phyloP scores from a whole-genome alignment of 1,284 basidiomycete genomes.

The Pseudozyma hubeiensis region DNA sequence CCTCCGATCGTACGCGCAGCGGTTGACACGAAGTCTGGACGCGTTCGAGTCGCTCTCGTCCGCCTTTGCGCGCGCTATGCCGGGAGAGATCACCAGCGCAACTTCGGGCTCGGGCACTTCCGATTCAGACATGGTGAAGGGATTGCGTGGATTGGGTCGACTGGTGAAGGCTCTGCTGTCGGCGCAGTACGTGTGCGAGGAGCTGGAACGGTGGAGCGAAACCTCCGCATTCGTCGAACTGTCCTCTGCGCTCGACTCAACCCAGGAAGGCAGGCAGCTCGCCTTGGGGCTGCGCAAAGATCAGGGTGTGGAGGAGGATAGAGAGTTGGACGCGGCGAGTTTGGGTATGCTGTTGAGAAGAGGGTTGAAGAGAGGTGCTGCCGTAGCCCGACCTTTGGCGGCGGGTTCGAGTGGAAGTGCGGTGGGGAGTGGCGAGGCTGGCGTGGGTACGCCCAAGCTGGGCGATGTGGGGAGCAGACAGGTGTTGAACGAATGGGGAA shows the following conservation, averaged over 20 bases:
- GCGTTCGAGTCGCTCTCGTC: slow-evolving; percentile 81
- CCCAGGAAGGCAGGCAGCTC: slow-evolving; percentile 36
- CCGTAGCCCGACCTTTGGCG: slow-evolving; percentile 24
- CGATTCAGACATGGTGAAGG: slow-evolving; percentile 62
- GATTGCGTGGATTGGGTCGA: slow-evolving; percentile 58
- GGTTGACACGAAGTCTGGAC: slow-evolving; percentile 85
- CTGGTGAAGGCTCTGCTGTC: slow-evolving; percentile 62
- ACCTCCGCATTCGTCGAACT: slow-evolving; percentile 55
- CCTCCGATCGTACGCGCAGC: slow-evolving; percentile 79
- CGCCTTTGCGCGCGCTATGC: slow-evolving; percentile 86
- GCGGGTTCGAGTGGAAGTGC: slow-evolving; percentile 1
- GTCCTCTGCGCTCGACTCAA: slow-evolving; percentile 35
- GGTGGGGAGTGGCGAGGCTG: slow-evolving; percentile 2
- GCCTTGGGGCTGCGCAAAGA: slow-evolving; percentile 35
- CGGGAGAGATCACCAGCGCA: slow-evolving; percentile 74
- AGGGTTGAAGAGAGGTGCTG: slow-evolving; percentile 54
- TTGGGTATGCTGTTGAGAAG: slow-evolving; percentile 53
- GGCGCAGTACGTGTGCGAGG: slow-evolving; percentile 45
- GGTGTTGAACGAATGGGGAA: slow-evolving; percentile 28
- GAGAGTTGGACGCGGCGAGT: slow-evolving; percentile 59
- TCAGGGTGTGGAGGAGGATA: slow-evolving; percentile 36
- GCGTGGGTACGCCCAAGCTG: slow-evolving; percentile 18
- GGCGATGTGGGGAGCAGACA: slow-evolving; percentile 21
- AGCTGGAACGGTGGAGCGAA: slow-evolving; percentile 58
- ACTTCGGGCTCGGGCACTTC: slow-evolving; percentile 13